These are phyloP conservation scores for Triticum turgidum DNA, from an alignment of 176 grass and related monocot species.

Conservation along the genomic window DNA sequence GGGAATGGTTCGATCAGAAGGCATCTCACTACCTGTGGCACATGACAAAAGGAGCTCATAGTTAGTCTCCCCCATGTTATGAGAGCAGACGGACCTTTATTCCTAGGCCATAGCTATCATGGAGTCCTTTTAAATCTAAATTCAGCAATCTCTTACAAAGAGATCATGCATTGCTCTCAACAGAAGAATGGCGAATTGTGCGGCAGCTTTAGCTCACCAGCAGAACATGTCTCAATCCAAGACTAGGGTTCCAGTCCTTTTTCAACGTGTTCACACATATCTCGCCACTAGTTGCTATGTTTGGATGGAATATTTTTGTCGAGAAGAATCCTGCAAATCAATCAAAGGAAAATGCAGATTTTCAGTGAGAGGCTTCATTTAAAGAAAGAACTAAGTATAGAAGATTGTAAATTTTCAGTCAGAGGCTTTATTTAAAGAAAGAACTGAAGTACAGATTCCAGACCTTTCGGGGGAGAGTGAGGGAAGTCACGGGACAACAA, in stretches of 20 bases:
- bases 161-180: neutral
- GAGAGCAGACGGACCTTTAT: neutral
- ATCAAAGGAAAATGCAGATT: slow-evolving; percentile 5
- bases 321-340: slow-evolving; percentile 69
- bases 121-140: neutral
- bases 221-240: slow-evolving; percentile 88
- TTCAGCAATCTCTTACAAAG: neutral
- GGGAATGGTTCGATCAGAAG: slow-evolving; percentile 93
- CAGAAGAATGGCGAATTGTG: neutral
- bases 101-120: neutral
- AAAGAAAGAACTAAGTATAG: neutral
- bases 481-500: slow-evolving; percentile 79
- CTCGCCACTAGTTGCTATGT: slow-evolving; percentile 88
- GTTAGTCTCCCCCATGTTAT: neutral
- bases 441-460: neutral
- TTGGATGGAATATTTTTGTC: slow-evolving; percentile 98
- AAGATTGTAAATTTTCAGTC: neutral
- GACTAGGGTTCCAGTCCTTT: slow-evolving; percentile 90
- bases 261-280: slow-evolving; percentile 95
- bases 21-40: slow-evolving; percentile 78
- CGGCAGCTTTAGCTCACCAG: slow-evolving; percentile 46
- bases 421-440: neutral
- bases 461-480: slow-evolving; percentile 87
- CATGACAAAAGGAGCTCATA: neutral
- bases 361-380: neutral